Evolutionary conservation across 306 rosid species (phyloP), one percentile per base, ranked within the genome.

Genomic region (Trichosanthes cucumerina): DNA sequence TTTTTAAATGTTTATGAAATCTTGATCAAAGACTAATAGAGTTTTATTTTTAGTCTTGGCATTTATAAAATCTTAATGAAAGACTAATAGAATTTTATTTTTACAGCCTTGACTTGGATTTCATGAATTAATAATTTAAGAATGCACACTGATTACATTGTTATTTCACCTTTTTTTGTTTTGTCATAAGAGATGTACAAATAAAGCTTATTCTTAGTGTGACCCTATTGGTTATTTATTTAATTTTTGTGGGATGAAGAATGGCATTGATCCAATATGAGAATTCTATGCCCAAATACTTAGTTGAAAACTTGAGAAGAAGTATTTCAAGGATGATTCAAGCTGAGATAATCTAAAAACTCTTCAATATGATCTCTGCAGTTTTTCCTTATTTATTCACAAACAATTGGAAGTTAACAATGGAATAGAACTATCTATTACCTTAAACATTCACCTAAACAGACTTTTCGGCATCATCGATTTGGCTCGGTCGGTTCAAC

Each of bases 401-500:
- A 21, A 73, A 28, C 41, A 26, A 13, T 8, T 39, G 77, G 77
- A 72, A 72, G 59, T 52, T 24, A 5, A 5, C 7, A 43, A 3
- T 15, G 7, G 1, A 71, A 26, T 15, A 23, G 21, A 71, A 43
- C 57, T n/a, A n/a, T n/a, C n/a, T n/a, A n/a, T n/a, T n/a, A n/a
- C n/a, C n/a, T n/a, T n/a, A n/a, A n/a, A n/a, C 36, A 21, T 13
- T 70, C 76, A 46, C 14, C 23, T 16, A 46, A 34, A 54, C 66
- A 54, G 28, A 71, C 81, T 79, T 81, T 59, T 78, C 83, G 38
- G 18, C 80, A 65, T n/a, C 62, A 49, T 69, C 77, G 6, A 16
- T 49, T 0, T 9, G 16, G 2, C 28, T 53, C 8, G 50, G 13
- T 54, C 49, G 28, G n/a, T 31, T 52, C 21, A 64, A 0, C 85